Conservation (phyloP, 495 filamentous ascomycete species). For the Xylaria palmicola region DNA sequence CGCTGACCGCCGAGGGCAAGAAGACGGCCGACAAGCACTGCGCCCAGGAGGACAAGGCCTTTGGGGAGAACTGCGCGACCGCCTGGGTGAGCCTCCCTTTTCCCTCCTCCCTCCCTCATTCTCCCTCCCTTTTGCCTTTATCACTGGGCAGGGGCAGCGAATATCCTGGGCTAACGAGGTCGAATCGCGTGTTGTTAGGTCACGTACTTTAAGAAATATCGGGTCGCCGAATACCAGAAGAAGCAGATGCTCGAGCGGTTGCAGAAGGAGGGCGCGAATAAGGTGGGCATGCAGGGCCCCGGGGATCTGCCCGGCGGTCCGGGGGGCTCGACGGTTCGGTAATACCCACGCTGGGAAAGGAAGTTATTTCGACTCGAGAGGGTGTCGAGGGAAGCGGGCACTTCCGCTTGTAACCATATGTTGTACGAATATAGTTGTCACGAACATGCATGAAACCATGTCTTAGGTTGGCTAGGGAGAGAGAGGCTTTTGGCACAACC, state of each 20-base stretch:
- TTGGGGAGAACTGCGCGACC: constrained; percentile 72
- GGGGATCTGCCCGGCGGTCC: constrained; percentile 15
- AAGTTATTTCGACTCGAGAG: too few species aligned
- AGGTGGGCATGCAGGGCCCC: constrained; percentile 43
- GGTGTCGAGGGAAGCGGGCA: not conserved
- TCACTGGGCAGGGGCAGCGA: not conserved
- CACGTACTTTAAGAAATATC: constrained; percentile 93
- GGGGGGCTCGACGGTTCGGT: not conserved
- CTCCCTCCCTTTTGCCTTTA: not conserved
- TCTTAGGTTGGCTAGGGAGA: not conserved
- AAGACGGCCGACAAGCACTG: constrained; percentile 65
- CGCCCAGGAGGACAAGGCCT: constrained; percentile 59
- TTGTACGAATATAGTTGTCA: constrained; percentile 8
- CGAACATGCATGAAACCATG: constrained; percentile 7
- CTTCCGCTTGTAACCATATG: constrained; percentile 11
- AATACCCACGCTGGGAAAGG: too few species aligned
- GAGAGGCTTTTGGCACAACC: too few species aligned
- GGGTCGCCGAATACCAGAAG: constrained; percentile 87
- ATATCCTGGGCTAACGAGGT: not conserved
- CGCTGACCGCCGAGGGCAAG: constrained; percentile 64
- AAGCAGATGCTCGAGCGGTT: constrained; percentile 75
- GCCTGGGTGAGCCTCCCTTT: constrained; percentile 67
- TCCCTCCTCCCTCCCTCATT: not conserved
- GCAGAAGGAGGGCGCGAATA: constrained; percentile 72
- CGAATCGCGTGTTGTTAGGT: constrained; percentile 61